Evolutionary conservation across 2,329 filamentous ascomycete species (phyloP), one percentile per base, ranked within the genome.

Genomic region (Talaromyces pinophilus): DNA sequence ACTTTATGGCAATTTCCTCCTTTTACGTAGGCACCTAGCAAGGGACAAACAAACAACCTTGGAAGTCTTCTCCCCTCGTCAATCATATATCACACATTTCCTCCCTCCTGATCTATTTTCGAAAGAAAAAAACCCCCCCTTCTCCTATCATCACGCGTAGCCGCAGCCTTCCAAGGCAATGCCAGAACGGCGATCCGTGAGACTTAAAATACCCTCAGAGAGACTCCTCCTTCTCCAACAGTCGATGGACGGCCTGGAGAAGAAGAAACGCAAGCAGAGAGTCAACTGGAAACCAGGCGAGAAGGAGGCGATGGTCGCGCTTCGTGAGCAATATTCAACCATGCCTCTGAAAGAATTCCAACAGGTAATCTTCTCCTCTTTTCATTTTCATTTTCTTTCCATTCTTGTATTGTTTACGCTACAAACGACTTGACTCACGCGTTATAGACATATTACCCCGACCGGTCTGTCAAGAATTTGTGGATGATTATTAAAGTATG

Each of bases 191-290:
- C 54, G 33, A 40, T 15, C 30, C 11, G 17, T 57, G n/a, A 57
- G n/a, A 57, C 19, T 57, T 11, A 57, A 38, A n/a, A 57, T 57
- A 57, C 54, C 54, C 13, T 57, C 54, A 38, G 30, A 40, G 33
- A 38, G 33, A 57, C 54, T 38, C 22, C n/a, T n/a, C 19, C 33
- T 57, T 33, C n/a, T 57, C 11, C 33, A 22, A 38, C 10, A 57
- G 33, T 38, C 33, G 33, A 57, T 57, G 54, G 54, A 57, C 22
- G 54, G 11, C 3, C 11, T 57, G 33, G 40, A 57, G 50, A 54
- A 57, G 50, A 54, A 54, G n/a, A 57, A 57, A 40, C 54, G 33
- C 30, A 57, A 38, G 30, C 17, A 8, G 17, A 38, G 54, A 40
- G 54, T 57, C n/a, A 22, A 4, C 5, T 57, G 54, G 54, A 40